Evolutionary conservation across 495 filamentous ascomycete genomes (phyloP), one percentile per base, ranked within the genome.

Genomic region (Penicillium nucicola): DNA sequence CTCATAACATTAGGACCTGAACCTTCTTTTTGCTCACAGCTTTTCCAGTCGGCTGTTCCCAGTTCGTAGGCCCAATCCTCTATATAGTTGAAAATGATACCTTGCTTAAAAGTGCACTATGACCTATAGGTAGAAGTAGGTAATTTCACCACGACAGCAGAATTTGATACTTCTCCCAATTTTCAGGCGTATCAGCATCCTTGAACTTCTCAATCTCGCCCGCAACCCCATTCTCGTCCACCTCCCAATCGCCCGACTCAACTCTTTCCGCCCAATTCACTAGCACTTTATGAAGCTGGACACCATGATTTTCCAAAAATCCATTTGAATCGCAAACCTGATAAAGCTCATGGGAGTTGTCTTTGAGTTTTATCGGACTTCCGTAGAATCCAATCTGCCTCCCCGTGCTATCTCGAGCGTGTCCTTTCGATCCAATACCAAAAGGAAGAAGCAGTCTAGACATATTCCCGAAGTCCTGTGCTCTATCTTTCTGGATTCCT

Each of bases 171-270:
- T 52, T 41, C 12, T 23, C 33, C 48, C 48, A 52, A 44, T 48
- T 23, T 11, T 42, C 39, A 22, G 5, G 1, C 5, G 48, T 57
- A 36, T 57, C 44, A 40, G 54, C 48, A 12, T 57, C 54, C 18
- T 45, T 52, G 34, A 57, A 52, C 5, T 52, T 48, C 0, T 52
- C 48, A 45, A 57, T 57, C 0, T 40, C 54, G 36, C 34, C 54
- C 0, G n/a, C 33, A 34, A 57, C 43, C 4, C 54, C 54, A 14
- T 52, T 34, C 19, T 35, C 43, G 34, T 37, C 22, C 38, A 56
- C 44, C 13, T 48, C 23, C 54, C 39, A 56, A 43, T 52, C 48
- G 32, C 54, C 54, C 33, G 9, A 30, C 33, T 52, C 39, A 12
- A 57, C 48, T 9, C 44, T 22, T 23, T 47, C 43, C 4, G 42